Evolutionary conservation across 441 rosid species (phyloP), one percentile per base, ranked within the genome.

Genomic region (Codiaeum variegatum): DNA sequence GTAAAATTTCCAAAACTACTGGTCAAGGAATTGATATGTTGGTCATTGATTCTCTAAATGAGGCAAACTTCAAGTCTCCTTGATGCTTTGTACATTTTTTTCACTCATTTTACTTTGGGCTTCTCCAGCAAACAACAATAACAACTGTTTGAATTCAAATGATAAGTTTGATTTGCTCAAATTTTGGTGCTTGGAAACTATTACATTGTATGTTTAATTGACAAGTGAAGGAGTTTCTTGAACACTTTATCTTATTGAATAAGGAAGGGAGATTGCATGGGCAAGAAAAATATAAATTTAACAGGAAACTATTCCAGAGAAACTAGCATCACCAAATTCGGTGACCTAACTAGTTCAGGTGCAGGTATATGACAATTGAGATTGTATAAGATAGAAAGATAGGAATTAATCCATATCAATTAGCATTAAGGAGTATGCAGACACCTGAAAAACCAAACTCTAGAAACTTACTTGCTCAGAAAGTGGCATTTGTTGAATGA

Each of bases 381-480:
- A 54, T n/a, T 36, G 26, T 31, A 49, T 36, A 38, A 28, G 60
- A 26, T 18, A 38, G 42, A 46, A 61, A 29, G 26, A 21, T 18
- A 29, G 56, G 42, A 67, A 73, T 34, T 42, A 62, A 52, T 62
- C 74, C 26, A 47, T 4, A 32, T 31, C 64, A 29, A 61, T 28
- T 28, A 23, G 47, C 59, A 19, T 60, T 8, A 18, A 32, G 67
- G 24, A 19, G 46, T 19, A 44, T 68, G 10, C n/a, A 66, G 72
- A 49, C 36, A 56, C 26, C 44, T 56, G 61, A 47, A 38, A 38
- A 72, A 71, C 7, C 15, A 42, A 74, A 65, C 66, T 66, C 75
- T 16, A 7, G 66, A 64, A 69, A 76, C 80, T 74, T 75, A 84
- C 92, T 68, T 74, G 36, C 47, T 73, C 79, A 73, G 66, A 28